phyloP scores from a whole-genome alignment of 2,329 filamentous ascomycete genomes.

The Pyricularia pennisetigena region DNA sequence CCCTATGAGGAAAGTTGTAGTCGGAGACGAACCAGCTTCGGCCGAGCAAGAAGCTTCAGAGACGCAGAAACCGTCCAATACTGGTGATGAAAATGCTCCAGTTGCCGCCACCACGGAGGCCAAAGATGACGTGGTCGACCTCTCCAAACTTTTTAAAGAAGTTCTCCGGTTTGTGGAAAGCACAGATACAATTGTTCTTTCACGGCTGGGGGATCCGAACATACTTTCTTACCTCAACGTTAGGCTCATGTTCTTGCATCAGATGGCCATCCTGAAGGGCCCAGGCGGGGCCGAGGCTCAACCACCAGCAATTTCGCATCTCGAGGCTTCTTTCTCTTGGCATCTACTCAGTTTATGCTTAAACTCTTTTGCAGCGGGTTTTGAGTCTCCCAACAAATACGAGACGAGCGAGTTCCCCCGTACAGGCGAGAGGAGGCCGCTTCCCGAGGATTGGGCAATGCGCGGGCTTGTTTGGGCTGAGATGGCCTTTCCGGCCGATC shows the following conservation, averaged over 20 bases:
- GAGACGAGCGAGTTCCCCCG: conserved; percentile 36
- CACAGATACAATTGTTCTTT: conserved; percentile 36
- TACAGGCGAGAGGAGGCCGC: conserved; percentile 34
- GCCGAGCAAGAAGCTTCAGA: not conserved
- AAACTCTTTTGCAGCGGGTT: conserved; percentile 22
- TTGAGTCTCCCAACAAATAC: conserved; percentile 12
- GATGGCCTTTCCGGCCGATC: too few relatives aligned
- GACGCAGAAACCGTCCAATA: not conserved
- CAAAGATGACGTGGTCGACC: conserved; percentile 4
- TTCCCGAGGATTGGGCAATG: conserved; percentile 61
- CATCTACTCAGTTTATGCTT: conserved; percentile 25
- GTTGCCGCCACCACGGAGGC: conserved; percentile 8
- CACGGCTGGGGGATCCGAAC: conserved; percentile 44
- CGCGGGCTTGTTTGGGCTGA: too few relatives aligned
- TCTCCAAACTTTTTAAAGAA: conserved; percentile 25
- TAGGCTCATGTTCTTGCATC: too few relatives aligned
- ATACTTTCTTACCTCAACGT: conserved; percentile 51
- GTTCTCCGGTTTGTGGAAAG: too few relatives aligned
- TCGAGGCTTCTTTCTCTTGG: conserved; percentile 20
- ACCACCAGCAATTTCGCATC: too few relatives aligned
- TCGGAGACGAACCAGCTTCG: not conserved
- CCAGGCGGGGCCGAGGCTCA: too few relatives aligned
- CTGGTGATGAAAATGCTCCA: not conserved
- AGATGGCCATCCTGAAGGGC: too few relatives aligned
- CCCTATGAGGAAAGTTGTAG: not conserved